Evolutionary conservation across 2,329 filamentous ascomycete species (phyloP), one percentile per base, ranked within the genome.

Genomic region (Ceratocystis diversiconidia): DNA sequence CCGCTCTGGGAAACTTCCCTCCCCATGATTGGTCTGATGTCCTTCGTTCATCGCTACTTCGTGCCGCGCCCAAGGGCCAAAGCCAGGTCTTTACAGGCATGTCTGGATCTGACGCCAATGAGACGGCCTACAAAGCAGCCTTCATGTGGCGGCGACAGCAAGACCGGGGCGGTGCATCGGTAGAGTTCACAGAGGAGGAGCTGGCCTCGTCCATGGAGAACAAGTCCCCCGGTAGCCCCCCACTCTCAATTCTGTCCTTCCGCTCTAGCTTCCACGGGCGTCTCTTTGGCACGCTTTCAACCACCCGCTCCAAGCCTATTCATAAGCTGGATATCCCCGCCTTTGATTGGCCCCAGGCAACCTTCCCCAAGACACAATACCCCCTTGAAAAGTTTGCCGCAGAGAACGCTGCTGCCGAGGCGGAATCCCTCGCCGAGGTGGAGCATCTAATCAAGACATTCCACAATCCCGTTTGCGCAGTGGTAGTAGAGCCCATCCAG

Each of bases 241-340:
- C 88, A 69, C 79, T 91, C 71, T 88, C 87, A 52, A 90, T 92
- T 73, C 77, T 92, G 72, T 89, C 86, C 69, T 92, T 92, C 81
- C 85, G 82, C 74, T 82, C 84, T 70, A 88, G 78, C 61, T 92
- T 92, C 80, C 89, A 92, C 76, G 89, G 89, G 68, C 87, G 89
- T 71, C 83, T 90, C 60, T 92, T 92, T 73, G 89, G 87, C 70
- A 85, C 81, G 69, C 79, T 92, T 65, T 89, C 86, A 67, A 91
- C 88, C 69, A 92, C 89, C 41, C 86, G 89, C 73, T 88, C 84
- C 74, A 92, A 92, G 79, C 81, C 89, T 65, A 89, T 92, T 70
- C 89, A 92, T 80, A 92, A 92, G 76, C 80, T 92, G 70, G 89
- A 92, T 73, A 92, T 92, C 70, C 89, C 89, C n/a, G 86, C 88